Evolutionary conservation across 192 early-diverging fungal species (phyloP).

Genomic region (Backusella macrospora): DNA sequence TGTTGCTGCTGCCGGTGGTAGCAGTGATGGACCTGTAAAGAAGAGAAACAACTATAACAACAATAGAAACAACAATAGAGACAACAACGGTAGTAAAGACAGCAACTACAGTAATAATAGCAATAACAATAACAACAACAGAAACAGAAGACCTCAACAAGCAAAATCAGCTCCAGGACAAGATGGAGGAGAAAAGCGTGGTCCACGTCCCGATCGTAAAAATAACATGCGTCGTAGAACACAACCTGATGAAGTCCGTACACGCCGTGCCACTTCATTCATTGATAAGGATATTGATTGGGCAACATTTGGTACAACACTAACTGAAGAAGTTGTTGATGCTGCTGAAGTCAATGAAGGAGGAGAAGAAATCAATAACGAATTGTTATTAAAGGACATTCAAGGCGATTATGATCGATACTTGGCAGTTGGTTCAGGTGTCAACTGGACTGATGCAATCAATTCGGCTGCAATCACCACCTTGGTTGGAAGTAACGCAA

Average conservation of each 20-base stretch:
- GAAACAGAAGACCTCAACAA: constrained; percentile 9
- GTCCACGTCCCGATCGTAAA: neutral
- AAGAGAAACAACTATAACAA: constrained; percentile 8
- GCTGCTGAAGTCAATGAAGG: constrained; percentile 20
- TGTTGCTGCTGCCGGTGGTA: neutral
- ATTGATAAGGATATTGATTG: constrained; percentile 41
- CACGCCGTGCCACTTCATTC: constrained; percentile 29
- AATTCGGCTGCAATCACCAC: constrained; percentile 10
- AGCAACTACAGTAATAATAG: neutral
- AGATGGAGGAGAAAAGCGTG: neutral
- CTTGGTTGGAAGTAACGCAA: constrained; percentile 35
- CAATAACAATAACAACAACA: neutral
- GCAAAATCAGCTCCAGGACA: neutral
- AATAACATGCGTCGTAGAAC: neutral
- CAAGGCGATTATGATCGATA: constrained; percentile 38
- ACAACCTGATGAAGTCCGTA: constrained; percentile 18
- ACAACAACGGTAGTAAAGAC: neutral
- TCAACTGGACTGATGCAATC: constrained; percentile 9
- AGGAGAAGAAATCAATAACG: neutral
- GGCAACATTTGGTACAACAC: constrained; percentile 26
- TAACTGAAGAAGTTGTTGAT: neutral
- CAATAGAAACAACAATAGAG: neutral
- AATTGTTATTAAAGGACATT: constrained; percentile 18
- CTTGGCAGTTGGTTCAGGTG: constrained; percentile 1
- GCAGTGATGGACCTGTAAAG: neutral